phyloP scores from a whole-genome alignment of 352 stramenopile species.

The Phytophthora pluvialis region DNA sequence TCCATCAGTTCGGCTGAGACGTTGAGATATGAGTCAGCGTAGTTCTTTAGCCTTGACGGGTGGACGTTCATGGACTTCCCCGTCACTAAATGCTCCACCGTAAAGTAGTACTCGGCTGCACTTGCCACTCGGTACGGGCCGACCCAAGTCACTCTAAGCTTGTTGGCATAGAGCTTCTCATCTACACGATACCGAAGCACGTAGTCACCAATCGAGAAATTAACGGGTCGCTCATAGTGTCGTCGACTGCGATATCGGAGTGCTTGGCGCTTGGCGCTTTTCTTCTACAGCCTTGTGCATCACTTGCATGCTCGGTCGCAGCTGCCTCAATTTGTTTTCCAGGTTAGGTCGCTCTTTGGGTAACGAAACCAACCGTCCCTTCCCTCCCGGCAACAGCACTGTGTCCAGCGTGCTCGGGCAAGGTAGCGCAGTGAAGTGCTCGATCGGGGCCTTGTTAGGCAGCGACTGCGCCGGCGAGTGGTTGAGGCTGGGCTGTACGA shows the following conservation, averaged over 20 bases:
- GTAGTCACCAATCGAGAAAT: not conserved
- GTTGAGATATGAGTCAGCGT: conserved; percentile 5
- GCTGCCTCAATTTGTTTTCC: not conserved
- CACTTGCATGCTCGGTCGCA: not conserved
- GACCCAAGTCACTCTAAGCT: not conserved
- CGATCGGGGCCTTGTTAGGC: not conserved
- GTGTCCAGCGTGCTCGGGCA: not conserved
- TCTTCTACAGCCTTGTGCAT: not conserved
- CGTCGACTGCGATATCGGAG: not conserved
- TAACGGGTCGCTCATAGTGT: not conserved
- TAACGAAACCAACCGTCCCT: not conserved
- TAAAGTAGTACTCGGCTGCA: conserved; percentile 1
- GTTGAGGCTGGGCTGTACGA: not conserved
- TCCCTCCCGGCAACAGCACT: not conserved
- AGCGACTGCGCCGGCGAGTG: not conserved
- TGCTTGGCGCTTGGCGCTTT: not conserved
- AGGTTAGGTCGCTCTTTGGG: not conserved
- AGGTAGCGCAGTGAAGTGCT: not conserved
- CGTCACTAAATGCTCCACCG: conserved; percentile 8
- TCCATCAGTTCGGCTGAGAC: not conserved
- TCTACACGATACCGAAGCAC: not conserved
- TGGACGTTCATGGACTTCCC: not conserved
- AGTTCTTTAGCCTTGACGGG: conserved; percentile 9
- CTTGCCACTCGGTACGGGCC: not conserved
- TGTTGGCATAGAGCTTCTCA: not conserved